Percentiles rank a stretch among this genome's conserved stretches.
phyloP scores from a whole-genome alignment of 2,329 filamentous ascomycete genomes.

The Talaromyces albobiverticillius region DNA sequence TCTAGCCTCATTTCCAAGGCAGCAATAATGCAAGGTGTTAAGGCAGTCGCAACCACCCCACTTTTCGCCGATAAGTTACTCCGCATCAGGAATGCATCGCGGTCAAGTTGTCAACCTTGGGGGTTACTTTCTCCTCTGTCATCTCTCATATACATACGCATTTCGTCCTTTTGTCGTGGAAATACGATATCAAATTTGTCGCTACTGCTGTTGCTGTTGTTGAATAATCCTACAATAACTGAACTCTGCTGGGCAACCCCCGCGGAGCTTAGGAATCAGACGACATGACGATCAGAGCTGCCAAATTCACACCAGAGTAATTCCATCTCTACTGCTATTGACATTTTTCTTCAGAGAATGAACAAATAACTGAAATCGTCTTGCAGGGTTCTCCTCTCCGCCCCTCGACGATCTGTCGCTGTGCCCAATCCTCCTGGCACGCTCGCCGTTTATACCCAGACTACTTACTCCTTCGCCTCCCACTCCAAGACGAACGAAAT shows the following conservation, averaged over 20 bases:
- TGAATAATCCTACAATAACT: background rate
- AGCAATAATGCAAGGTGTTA: too few relatives aligned
- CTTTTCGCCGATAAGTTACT: too few relatives aligned
- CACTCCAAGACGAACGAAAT: constrained; percentile 48
- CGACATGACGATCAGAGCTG: constrained; percentile 37
- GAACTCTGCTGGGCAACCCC: background rate
- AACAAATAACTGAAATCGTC: background rate
- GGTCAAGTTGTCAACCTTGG: too few relatives aligned
- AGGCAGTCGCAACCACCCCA: too few relatives aligned
- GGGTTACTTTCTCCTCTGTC: too few relatives aligned
- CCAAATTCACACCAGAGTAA: constrained; percentile 44
- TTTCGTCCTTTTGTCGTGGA: too few relatives aligned
- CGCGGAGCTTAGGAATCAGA: background rate
- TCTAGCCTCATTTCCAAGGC: too few relatives aligned
- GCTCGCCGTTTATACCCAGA: constrained; percentile 47
- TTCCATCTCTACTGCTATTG: constrained; percentile 8
- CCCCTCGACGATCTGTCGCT: constrained; percentile 45
- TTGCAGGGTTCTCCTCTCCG: constrained; percentile 44
- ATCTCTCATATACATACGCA: too few relatives aligned
- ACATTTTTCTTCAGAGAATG: background rate
- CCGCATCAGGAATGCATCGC: too few relatives aligned
- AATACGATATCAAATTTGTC: too few relatives aligned
- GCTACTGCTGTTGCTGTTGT: too few relatives aligned
- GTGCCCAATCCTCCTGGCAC: constrained; percentile 46
- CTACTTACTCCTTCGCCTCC: constrained; percentile 49